Evolutionary conservation across 78 protist genomes (phyloP).

Genomic region (Monosiga brevicollis): DNA sequence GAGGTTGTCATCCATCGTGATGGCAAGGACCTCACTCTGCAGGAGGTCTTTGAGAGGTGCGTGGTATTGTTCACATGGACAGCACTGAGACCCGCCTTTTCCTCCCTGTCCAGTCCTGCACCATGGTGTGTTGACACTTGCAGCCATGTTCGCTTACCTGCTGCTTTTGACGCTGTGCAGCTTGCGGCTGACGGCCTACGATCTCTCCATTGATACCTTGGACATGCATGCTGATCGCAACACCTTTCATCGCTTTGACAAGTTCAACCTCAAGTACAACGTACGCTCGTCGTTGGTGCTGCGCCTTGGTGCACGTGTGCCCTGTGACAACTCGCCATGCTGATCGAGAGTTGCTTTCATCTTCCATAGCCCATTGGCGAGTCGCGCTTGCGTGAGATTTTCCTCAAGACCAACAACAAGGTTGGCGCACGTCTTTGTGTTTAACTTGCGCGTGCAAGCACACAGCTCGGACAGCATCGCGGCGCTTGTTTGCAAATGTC

Average conservation of each 20-base stretch:
- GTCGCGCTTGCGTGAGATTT: constrained; percentile 73
- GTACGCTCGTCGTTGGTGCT: too few relatives aligned
- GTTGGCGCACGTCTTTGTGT: background rate
- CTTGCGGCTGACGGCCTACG: constrained; percentile 50
- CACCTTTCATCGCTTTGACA: constrained; percentile 80
- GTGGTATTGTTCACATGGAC: constrained; percentile 34
- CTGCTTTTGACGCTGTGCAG: background rate
- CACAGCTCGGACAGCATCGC: too few relatives aligned
- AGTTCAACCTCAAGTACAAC: constrained; percentile 89
- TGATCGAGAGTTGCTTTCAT: background rate
- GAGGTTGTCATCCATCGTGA: constrained; percentile 51
- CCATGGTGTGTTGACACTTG: too few relatives aligned
- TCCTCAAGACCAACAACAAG: constrained; percentile 91
- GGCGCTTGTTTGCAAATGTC: too few relatives aligned
- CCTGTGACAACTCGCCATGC: background rate
- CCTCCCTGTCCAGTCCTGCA: too few relatives aligned
- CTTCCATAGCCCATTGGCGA: constrained; percentile 51
- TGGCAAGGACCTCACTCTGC: constrained; percentile 69
- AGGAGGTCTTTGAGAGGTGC: constrained; percentile 54
- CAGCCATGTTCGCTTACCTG: background rate
- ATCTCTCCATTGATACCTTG: constrained; percentile 79
- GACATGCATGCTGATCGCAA: constrained; percentile 75
- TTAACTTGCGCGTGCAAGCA: background rate
- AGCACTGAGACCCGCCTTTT: too few relatives aligned
- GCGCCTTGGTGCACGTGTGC: constrained; percentile 83